Percentiles rank a stretch among this genome's conserved stretches.
Conservation (phyloP, 2,329 filamentous ascomycete species). For the Ascochyta lentis region DNA sequence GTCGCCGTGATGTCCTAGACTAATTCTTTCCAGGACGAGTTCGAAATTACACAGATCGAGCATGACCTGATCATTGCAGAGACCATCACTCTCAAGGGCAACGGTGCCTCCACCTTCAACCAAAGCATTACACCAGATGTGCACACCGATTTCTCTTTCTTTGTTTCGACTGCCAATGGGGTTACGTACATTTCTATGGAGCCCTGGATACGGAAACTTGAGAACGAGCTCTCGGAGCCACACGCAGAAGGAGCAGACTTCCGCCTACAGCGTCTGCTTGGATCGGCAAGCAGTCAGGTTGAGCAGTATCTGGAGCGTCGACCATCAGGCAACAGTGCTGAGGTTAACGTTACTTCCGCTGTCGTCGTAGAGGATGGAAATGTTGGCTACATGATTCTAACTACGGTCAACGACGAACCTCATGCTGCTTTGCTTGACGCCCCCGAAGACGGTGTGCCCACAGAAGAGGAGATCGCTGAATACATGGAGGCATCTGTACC, state of each 20-base stretch:
- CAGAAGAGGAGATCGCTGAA: conserved; percentile 36
- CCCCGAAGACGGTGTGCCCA: conserved; percentile 45
- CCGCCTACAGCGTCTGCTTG: conserved; percentile 62
- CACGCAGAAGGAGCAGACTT: conserved; percentile 61
- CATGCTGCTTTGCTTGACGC: conserved; percentile 61
- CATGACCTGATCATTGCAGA: conserved; percentile 50
- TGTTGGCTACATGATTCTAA: conserved; percentile 65
- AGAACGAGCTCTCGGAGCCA: conserved; percentile 62
- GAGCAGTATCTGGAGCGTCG: conserved; percentile 55
- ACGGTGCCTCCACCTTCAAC: conserved; percentile 47
- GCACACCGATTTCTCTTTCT: conserved; percentile 64
- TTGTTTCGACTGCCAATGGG: conserved; percentile 62
- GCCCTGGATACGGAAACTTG: conserved; percentile 63
- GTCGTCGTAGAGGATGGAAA: conserved; percentile 64
- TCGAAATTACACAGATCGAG: conserved; percentile 25
- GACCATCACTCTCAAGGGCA: conserved; percentile 43
- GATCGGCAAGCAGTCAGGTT: conserved; percentile 57
- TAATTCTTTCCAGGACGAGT: conserved; percentile 27
- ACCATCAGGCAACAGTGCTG: conserved; percentile 20
- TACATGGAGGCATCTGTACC: conserved; percentile 29
- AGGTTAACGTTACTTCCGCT: conserved; percentile 52
- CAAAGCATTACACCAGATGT: conserved; percentile 65
- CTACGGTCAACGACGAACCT: conserved; percentile 55
- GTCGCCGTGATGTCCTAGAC: neutral
- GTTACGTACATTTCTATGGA: conserved; percentile 63